Evolutionary conservation across 495 filamentous ascomycete genomes (phyloP).

Genomic region (Penicillium tannophilum): DNA sequence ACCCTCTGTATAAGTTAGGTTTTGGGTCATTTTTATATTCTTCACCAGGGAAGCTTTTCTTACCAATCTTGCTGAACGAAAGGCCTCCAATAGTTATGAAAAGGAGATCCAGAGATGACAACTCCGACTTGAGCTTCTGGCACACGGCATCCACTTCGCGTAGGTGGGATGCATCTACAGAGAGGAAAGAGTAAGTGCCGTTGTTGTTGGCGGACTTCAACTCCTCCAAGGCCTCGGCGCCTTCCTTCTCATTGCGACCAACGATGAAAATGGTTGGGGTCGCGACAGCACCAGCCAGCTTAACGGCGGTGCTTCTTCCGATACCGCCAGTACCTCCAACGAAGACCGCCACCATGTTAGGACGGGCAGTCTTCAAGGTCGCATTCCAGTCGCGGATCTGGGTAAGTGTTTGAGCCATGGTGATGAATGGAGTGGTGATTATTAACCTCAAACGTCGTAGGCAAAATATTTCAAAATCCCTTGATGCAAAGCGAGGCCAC

Average conservation of each 20-base stretch:
- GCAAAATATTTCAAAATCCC: too few species aligned
- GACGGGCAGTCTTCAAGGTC: neutral
- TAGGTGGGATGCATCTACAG: neutral
- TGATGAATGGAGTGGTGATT: neutral
- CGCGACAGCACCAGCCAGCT: constrained; percentile 31
- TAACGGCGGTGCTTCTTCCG: constrained; percentile 35
- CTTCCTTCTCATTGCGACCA: constrained; percentile 11
- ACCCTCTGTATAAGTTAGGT: constrained; percentile 21
- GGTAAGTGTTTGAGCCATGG: neutral
- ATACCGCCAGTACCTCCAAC: constrained; percentile 45
- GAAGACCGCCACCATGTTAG: constrained; percentile 34
- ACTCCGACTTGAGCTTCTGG: neutral
- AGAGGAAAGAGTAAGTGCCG: neutral
- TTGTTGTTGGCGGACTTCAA: neutral
- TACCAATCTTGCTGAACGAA: neutral
- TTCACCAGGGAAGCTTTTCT: neutral
- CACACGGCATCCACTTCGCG: neutral
- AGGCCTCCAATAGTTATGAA: neutral
- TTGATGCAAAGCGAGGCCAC: too few species aligned
- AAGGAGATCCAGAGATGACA: neutral
- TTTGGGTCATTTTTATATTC: neutral
- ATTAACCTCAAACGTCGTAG: too few species aligned
- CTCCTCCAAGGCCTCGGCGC: neutral
- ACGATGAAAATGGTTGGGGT: constrained; percentile 38
- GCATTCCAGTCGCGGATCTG: neutral